A percentile compares a stretch with the other conserved stretches of the same genome.
Evolutionary conservation across 352 stramenopile species (phyloP).

Genomic region (Globisporangium middletonii): DNA sequence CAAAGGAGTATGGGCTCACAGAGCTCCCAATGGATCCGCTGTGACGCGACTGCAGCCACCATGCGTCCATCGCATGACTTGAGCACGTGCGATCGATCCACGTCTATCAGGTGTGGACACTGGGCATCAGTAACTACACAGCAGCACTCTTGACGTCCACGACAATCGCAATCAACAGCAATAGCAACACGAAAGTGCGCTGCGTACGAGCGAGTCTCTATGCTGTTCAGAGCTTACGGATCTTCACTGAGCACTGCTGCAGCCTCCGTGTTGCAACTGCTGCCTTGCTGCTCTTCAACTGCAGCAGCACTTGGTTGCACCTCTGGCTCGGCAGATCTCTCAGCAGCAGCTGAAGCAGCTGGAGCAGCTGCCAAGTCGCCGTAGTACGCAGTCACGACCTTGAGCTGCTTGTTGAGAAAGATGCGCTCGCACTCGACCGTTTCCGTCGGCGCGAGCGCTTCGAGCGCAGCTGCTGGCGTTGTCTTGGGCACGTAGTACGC

Average conservation of each 20-base stretch:
- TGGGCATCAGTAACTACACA: too few relatives aligned
- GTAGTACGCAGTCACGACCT: conserved; percentile 83
- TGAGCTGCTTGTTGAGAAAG: conserved; percentile 73
- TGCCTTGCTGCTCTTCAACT: neutral
- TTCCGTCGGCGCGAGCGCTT: conserved; percentile 43
- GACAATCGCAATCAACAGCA: too few relatives aligned
- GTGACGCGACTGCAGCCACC: conserved; percentile 15
- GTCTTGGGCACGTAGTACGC: conserved; percentile 81
- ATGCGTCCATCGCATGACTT: neutral
- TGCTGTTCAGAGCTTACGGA: too few relatives aligned
- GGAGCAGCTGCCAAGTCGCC: conserved; percentile 31
- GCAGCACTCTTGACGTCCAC: too few relatives aligned
- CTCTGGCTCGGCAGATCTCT: neutral
- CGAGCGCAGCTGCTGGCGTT: conserved; percentile 44
- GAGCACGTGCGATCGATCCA: neutral
- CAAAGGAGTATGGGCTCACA: conserved; percentile 71
- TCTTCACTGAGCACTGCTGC: neutral
- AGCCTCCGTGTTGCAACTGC: neutral
- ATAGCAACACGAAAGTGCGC: too few relatives aligned
- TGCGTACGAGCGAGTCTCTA: too few relatives aligned
- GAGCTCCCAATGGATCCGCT: conserved; percentile 65
- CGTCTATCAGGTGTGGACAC: too few relatives aligned
- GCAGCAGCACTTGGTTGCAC: too few relatives aligned
- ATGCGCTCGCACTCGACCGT: conserved; percentile 71
- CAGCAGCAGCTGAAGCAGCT: too few relatives aligned